A percentile compares a stretch with the other conserved stretches of the same genome.
These are phyloP conservation scores for Urtica urens DNA, from an alignment of 306 rosid genomes.

Conservation along the genomic window DNA sequence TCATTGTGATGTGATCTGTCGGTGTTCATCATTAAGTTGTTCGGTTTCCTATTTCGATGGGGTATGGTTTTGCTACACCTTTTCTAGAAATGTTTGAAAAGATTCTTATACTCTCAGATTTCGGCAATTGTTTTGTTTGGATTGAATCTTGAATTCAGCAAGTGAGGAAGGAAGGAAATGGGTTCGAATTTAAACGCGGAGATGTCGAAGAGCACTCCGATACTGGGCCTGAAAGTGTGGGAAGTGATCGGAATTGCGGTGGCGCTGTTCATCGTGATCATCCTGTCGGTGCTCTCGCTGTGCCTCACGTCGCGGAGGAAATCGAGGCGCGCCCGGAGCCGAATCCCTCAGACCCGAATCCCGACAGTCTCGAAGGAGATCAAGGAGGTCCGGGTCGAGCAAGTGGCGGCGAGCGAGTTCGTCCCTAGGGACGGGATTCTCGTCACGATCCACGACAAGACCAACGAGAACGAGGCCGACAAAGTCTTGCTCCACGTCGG, in stretches of 20 bases:
- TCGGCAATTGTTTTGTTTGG: no score
- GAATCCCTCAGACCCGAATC: conserved; percentile 53
- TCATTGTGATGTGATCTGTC: conserved; percentile 3
- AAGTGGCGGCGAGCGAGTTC: conserved; percentile 50
- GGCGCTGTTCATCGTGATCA: conserved; percentile 52
- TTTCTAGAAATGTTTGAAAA: not conserved
- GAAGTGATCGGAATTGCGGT: conserved; percentile 73
- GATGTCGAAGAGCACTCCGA: conserved; percentile 51
- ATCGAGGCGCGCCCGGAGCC: conserved; percentile 42
- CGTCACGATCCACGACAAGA: conserved; percentile 72
- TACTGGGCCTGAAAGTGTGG: conserved; percentile 73
- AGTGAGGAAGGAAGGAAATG: conserved; percentile 30
- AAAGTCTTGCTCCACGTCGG: conserved; percentile 72
- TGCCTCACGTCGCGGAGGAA: conserved; percentile 70
- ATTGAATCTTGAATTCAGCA: conserved; percentile 22
- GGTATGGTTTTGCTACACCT: not conserved
- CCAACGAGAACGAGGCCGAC: conserved; percentile 64
- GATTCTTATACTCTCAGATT: conserved; percentile 2
- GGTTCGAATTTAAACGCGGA: conserved; percentile 48
- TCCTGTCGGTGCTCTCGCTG: conserved; percentile 55
- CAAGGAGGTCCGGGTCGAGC: conserved; percentile 80
- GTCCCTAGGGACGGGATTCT: conserved; percentile 75
- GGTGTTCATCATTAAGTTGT: conserved; percentile 6
- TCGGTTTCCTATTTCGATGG: conserved; percentile 10
- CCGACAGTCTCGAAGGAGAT: conserved; percentile 86